A percentile compares a stretch with the other conserved stretches of the same genome.
Conservation (phyloP, 306 rosid species). For the Pyrus bretschneideri region DNA sequence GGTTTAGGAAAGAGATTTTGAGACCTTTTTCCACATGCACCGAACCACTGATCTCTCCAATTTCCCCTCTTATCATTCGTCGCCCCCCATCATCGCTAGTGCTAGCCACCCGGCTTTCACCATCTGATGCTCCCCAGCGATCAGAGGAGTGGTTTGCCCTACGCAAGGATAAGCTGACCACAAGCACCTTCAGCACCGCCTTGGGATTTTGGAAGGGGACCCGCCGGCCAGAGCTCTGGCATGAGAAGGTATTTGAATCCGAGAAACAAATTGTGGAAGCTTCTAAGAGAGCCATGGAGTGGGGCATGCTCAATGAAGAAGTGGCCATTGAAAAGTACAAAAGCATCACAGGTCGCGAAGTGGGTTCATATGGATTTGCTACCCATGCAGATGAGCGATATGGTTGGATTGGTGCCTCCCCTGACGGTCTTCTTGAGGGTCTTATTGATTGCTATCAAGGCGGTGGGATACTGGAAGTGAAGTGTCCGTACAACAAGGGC, state of each 20-base stretch:
- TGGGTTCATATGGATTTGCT: conserved; percentile 66
- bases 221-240: conserved; percentile 78
- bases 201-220: conserved; percentile 89
- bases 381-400: conserved; percentile 49
- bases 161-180: conserved; percentile 82
- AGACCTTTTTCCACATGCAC: conserved; percentile 34
- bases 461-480: conserved; percentile 81
- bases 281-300: conserved; percentile 63
- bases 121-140: conserved; percentile 58
- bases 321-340: conserved; percentile 67
- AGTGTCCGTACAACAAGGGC: conserved; percentile 95
- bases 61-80: conserved; percentile 17
- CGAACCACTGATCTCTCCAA: conserved; percentile 11
- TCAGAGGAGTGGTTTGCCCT: conserved; percentile 97
- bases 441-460: conserved; percentile 57
- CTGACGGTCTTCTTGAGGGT: conserved; percentile 89
- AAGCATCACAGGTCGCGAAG: conserved; percentile 71
- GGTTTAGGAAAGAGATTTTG: conserved; percentile 3
- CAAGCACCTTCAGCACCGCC: conserved; percentile 91
- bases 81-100: conserved; percentile 34
- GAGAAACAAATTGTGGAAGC: conserved; percentile 35
- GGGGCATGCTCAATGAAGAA: conserved; percentile 87
- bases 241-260: conserved; percentile 60
- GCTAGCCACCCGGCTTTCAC: conserved; percentile 34
- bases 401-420: conserved; percentile 93